phyloP scores from a whole-genome alignment of 495 filamentous ascomycete genomes.

The Talaromyces ruber region DNA sequence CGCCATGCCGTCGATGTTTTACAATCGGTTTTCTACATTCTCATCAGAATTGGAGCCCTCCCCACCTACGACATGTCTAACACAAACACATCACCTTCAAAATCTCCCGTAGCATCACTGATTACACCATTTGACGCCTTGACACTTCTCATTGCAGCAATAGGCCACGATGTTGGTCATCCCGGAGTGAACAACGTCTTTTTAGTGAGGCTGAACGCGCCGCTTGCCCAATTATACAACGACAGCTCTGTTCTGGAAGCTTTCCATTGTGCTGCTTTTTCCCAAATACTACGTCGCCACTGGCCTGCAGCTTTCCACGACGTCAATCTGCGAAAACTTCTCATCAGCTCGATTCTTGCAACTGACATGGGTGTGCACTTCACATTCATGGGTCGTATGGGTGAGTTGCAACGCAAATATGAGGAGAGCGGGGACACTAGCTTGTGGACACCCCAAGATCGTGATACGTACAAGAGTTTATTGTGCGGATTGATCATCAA shows the following conservation, averaged over 20 bases:
- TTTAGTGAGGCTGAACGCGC: slow-evolving; percentile 83
- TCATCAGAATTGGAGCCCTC: slow-evolving; percentile 72
- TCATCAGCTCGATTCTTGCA: slow-evolving; percentile 91
- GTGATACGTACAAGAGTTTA: slow-evolving; percentile 66
- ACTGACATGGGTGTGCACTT: slow-evolving; percentile 98
- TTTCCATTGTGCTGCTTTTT: slow-evolving; percentile 96
- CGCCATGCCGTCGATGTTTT: slow-evolving; percentile 94
- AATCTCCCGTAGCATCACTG: slow-evolving; percentile 60
- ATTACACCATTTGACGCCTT: slow-evolving; percentile 80
- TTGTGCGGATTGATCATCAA: slow-evolving; percentile 89
- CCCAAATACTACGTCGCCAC: slow-evolving; percentile 85
- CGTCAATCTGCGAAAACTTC: slow-evolving; percentile 68
- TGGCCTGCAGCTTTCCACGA: slow-evolving; percentile 79
- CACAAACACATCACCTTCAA: slow-evolving; percentile 16
- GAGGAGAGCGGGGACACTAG: slow-evolving; percentile 49
- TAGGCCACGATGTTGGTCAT: slow-evolving; percentile 96
- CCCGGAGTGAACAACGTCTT: slow-evolving; percentile 98
- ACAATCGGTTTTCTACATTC: slow-evolving; percentile 86
- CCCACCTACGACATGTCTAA: slow-evolving; percentile 49
- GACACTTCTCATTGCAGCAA: slow-evolving; percentile 83
- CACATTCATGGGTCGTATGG: slow-evolving; percentile 84
- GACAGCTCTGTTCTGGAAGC: slow-evolving; percentile 95
- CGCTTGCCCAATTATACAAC: slow-evolving; percentile 95
- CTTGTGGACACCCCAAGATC: slow-evolving; percentile 62
- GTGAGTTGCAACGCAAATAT: slow-evolving; percentile 66